phyloP scores from a whole-genome alignment of 1,139 yeast genomes.

The Candida sanyaensis region DNA sequence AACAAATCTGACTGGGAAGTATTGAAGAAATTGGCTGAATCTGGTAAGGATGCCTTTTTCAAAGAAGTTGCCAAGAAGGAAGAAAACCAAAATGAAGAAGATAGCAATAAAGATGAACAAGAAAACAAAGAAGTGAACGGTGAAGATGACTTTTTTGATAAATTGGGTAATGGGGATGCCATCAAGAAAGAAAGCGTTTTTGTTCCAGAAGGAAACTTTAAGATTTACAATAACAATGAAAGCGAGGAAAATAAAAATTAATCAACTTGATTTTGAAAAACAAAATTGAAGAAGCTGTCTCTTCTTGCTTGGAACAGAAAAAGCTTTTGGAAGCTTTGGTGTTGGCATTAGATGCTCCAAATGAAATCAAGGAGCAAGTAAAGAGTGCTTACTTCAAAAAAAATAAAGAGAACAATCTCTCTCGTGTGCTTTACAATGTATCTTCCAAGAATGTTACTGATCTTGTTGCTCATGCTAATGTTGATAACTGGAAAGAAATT shows the following conservation, averaged over 20 bases:
- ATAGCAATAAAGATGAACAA: constrained; percentile 20
- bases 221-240: constrained; percentile 25
- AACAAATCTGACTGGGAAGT: constrained; percentile 79
- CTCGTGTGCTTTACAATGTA: constrained; percentile 73
- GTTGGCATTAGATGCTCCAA: constrained; percentile 73
- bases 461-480: constrained; percentile 75
- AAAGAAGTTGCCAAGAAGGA: constrained; percentile 13
- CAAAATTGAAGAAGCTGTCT: constrained; percentile 67
- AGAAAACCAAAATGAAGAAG: constrained; percentile 8
- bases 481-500: constrained; percentile 80
- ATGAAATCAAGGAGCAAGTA: constrained; percentile 63
- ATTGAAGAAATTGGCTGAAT: constrained; percentile 55
- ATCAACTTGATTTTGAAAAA: constrained; percentile 63
- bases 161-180: constrained; percentile 36
- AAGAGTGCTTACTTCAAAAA: constrained; percentile 69
- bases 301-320: constrained; percentile 62
- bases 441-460: constrained; percentile 66
- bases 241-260: constrained; percentile 42
- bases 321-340: constrained; percentile 78
- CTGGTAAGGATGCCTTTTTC: constrained; percentile 47
- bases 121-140: constrained; percentile 33
- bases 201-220: constrained; percentile 50
- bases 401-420: constrained; percentile 55
- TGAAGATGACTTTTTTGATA: constrained; percentile 51
- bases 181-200: constrained; percentile 20